These are phyloP conservation scores for Talaromyces rugulosus DNA, from an alignment of 2,329 filamentous ascomycete genomes.

Conservation along the genomic window DNA sequence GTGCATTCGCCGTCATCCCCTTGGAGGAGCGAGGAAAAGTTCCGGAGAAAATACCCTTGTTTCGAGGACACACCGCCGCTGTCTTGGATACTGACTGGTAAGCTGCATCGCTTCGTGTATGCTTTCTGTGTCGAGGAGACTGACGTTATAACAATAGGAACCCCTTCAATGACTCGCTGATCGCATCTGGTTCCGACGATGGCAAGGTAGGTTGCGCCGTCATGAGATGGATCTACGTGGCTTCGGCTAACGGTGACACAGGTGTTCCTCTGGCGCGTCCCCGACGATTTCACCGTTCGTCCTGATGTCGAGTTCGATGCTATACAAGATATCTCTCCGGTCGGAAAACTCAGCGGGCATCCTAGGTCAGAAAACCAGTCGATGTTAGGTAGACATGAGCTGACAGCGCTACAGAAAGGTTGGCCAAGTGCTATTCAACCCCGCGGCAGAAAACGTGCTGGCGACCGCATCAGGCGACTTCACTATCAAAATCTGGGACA, in stretches of 20 bases:
- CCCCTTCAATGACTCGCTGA: conserved; percentile 89
- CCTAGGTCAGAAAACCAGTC: conserved; percentile 58
- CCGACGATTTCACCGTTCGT: conserved; percentile 77
- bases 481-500: conserved; percentile 93
- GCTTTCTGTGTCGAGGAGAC: conserved; percentile 7
- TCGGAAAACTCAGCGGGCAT: conserved; percentile 80
- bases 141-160: conserved; percentile 56
- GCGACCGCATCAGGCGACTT: conserved; percentile 94
- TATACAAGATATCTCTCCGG: conserved; percentile 72
- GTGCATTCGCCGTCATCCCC: conserved; percentile 94
- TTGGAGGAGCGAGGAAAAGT: conserved; percentile 83
- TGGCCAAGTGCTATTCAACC: conserved; percentile 96
- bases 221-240: not conserved
- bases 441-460: conserved; percentile 89
- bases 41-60: conserved; percentile 89
- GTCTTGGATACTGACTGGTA: conserved; percentile 98
- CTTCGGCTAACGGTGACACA: conserved; percentile 21
- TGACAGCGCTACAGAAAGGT: conserved; percentile 66
- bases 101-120: conserved; percentile 22
- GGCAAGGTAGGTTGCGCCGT: conserved; percentile 59
- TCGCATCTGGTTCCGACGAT: conserved; percentile 93
- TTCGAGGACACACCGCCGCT: conserved; percentile 90
- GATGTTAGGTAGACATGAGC: conserved; percentile 14
- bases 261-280: conserved; percentile 94
- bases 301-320: conserved; percentile 73